A percentile compares a stretch with the other conserved stretches of the same genome.
phyloP scores from a whole-genome alignment of 2,329 filamentous ascomycete species.

The Xylariaceae sp. region DNA sequence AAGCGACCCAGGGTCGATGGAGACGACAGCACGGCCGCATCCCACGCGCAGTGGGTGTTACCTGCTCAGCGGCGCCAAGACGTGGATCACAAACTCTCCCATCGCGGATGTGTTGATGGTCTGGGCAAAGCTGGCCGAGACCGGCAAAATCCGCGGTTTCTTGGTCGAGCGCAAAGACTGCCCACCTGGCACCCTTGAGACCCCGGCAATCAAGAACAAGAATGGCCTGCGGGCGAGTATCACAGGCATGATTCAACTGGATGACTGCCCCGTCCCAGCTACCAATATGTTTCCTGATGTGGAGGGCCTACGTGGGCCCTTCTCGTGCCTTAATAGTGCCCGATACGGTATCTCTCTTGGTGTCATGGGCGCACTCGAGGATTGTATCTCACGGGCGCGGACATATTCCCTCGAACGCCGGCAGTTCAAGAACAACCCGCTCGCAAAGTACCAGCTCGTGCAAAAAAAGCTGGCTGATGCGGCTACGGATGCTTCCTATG shows the following conservation, averaged over 20 bases:
- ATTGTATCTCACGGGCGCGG: constrained; percentile 75
- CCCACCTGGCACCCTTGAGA: constrained; percentile 83
- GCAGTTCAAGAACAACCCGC: constrained; percentile 93
- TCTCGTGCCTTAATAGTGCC: constrained; percentile 90
- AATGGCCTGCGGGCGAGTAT: constrained; percentile 88
- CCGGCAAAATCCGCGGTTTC: constrained; percentile 92
- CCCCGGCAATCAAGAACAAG: constrained; percentile 90
- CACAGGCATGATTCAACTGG: constrained; percentile 96
- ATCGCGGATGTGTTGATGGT: constrained; percentile 80
- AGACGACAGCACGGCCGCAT: constrained; percentile 78
- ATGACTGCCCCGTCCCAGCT: constrained; percentile 79
- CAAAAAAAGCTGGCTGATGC: constrained; percentile 98
- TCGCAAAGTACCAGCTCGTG: constrained; percentile 93
- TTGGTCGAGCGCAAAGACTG: constrained; percentile 80
- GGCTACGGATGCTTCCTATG: constrained; percentile 82
- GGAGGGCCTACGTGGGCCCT: constrained; percentile 82
- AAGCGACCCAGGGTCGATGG: constrained; percentile 87
- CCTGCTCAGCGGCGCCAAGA: constrained; percentile 75
- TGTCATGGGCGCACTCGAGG: constrained; percentile 88
- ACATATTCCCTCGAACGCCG: constrained; percentile 87
- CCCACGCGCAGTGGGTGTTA: constrained; percentile 79
- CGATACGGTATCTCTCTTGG: constrained; percentile 92
- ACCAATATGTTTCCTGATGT: constrained; percentile 92
- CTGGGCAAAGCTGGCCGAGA: constrained; percentile 89
- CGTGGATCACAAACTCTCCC: constrained; percentile 93